phyloP scores from a whole-genome alignment of 768 basidiomycete genomes.

The Antrodiella citrinella region DNA sequence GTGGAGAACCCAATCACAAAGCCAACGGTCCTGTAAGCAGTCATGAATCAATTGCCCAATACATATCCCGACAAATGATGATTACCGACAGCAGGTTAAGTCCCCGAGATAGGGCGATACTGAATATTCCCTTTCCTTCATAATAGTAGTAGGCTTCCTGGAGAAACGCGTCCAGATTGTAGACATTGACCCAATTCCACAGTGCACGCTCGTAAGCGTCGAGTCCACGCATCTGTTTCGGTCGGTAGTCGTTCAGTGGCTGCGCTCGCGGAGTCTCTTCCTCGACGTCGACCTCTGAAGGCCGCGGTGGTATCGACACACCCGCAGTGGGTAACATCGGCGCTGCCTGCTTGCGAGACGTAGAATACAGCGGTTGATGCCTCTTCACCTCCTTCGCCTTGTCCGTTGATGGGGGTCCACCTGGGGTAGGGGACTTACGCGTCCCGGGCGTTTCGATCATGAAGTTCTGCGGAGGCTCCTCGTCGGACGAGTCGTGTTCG shows the following conservation, averaged over 20 bases:
- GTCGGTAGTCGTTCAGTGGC: constrained; percentile 16
- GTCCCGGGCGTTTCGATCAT: constrained; percentile 63
- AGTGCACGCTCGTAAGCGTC: constrained; percentile 86
- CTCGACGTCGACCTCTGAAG: constrained; percentile 51
- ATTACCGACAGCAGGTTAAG: constrained; percentile 88
- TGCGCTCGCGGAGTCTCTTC: constrained; percentile 16
- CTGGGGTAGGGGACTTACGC: constrained; percentile 12
- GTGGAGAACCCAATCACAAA: constrained; percentile 99
- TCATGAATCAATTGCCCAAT: constrained; percentile 20
- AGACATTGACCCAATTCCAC: constrained; percentile 99
- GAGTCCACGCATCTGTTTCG: constrained; percentile 56
- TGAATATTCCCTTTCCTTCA: constrained; percentile 93
- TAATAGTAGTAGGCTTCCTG: constrained; percentile 97
- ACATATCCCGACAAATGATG: constrained; percentile 12
- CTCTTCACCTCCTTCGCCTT: constrained; percentile 24
- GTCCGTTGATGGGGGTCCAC: constrained; percentile 19
- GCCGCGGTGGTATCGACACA: constrained; percentile 52
- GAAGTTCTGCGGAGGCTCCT: constrained; percentile 80
- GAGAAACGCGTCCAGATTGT: constrained; percentile 91
- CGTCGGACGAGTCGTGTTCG: constrained; percentile 61
- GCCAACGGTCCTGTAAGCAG: constrained; percentile 71
- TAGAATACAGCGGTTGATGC: constrained; percentile 45
- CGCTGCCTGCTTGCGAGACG: constrained; percentile 24
- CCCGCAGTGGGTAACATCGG: constrained; percentile 30
- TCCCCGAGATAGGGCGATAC: constrained; percentile 82